A percentile compares a stretch with the other conserved stretches of the same genome.
phyloP scores from a whole-genome alignment of 2,329 filamentous ascomycete genomes.

The Curvularia eragrostidis region DNA sequence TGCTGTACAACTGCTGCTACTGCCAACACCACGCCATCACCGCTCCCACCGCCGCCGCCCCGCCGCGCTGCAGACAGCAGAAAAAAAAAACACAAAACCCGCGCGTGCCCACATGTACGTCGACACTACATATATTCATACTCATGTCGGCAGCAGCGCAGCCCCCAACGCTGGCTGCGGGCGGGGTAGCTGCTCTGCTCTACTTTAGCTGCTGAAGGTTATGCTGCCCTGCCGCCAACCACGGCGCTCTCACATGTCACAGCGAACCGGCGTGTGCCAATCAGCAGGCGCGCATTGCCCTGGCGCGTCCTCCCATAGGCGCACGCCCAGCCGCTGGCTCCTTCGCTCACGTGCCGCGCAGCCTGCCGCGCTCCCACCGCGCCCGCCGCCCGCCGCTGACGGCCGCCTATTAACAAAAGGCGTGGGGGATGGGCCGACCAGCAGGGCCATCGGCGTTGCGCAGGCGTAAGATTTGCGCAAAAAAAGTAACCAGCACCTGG shows the following conservation, averaged over 20 bases:
- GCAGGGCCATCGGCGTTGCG: not conserved
- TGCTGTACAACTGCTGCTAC: no score
- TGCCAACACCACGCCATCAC: not conserved
- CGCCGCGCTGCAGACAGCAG: not conserved
- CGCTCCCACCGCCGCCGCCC: not conserved
- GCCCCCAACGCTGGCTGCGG: not conserved
- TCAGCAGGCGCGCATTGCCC: constrained; percentile 19
- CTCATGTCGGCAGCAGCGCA: not conserved
- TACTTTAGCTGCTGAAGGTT: not conserved
- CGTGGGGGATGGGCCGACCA: constrained; percentile 13
- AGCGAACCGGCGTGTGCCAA: constrained; percentile 21
- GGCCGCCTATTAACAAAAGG: constrained; percentile 14
- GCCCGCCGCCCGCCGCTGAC: constrained; percentile 13
- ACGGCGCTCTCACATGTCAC: not conserved
- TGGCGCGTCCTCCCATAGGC: constrained; percentile 24
- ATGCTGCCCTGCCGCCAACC: not conserved
- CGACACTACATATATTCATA: not conserved
- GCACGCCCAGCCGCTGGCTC: not conserved
- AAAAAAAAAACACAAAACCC: not conserved
- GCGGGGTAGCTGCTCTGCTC: not conserved
- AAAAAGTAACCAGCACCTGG: constrained; percentile 5
- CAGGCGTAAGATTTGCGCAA: constrained; percentile 3
- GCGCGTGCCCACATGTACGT: not conserved
- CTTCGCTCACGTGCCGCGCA: constrained; percentile 16
- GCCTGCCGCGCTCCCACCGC: no score